phyloP scores from a whole-genome alignment of 345 rosid species.

The Sisymbrium irio region DNA sequence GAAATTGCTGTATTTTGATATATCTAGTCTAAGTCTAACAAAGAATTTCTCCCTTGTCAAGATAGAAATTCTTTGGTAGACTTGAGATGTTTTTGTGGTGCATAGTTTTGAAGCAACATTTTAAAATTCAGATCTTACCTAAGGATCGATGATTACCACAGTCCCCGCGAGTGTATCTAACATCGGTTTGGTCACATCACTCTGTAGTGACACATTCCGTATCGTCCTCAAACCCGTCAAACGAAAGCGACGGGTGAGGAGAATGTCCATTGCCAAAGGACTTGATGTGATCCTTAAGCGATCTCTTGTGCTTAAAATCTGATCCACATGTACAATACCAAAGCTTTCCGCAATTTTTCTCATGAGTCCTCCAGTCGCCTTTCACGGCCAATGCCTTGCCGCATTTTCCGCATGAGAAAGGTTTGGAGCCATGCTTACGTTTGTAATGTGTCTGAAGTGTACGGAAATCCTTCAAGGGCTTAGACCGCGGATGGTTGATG shows the following conservation, averaged over 20 bases:
- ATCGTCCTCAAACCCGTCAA: conserved; percentile 33
- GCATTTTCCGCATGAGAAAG: conserved; percentile 88
- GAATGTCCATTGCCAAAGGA: conserved; percentile 85
- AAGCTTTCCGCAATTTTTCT: conserved; percentile 95
- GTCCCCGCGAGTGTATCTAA: conserved; percentile 10
- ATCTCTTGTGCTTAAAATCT: conserved; percentile 94
- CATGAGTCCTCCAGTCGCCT: conserved; percentile 99
- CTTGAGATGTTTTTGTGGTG: conserved; percentile 16
- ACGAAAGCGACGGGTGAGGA: conserved; percentile 37
- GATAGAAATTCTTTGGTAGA: conserved; percentile 37
- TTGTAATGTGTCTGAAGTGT: conserved; percentile 99
- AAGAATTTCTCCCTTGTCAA: conserved; percentile 35
- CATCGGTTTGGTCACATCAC: conserved; percentile 1
- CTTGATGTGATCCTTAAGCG: conserved; percentile 86
- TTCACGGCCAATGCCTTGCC: conserved; percentile 89
- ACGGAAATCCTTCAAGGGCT: conserved; percentile 87
- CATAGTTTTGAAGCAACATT: conserved; percentile 26
- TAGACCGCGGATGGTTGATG: conserved; percentile 88
- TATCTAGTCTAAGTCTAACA: conserved; percentile 40
- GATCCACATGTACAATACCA: conserved; percentile 98
- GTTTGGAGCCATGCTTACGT: conserved; percentile 92
- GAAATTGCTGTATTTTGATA: not conserved
- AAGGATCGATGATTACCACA: not conserved
- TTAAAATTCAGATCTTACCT: conserved; percentile 33
- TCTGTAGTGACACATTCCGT: conserved; percentile 35